Base-by-base conservation (phyloP, 2,329 filamentous ascomycete genomes). In the Thelonectria olida region DNA sequence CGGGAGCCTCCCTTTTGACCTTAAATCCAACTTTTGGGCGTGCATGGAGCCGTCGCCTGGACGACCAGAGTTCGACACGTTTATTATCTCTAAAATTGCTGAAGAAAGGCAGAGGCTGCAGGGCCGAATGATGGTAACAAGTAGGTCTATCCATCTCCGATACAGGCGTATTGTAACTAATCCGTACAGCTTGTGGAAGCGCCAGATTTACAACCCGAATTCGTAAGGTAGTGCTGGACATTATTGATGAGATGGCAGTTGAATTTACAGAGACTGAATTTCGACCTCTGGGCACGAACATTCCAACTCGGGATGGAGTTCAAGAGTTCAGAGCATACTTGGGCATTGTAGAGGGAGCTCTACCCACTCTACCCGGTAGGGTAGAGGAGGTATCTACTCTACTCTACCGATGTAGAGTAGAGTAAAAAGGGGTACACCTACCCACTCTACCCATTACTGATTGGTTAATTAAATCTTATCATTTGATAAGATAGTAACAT, bases 11-110 rank as follows among this genome's bases (percentile, higher is more conserved):
- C 59, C 54, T 2, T 62, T 62, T 5, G 15, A 41, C 34, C 15
- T 28, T 1, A 22, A 34, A 13, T 36, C 27, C 2, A 49, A 38
- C 4, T 58, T 50, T 20, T 62, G 44, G 59, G 54, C 50, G 36
- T 62, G 27, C 38, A 19, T 58, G 15, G 31, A 58, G 17, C 59
- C 44, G 15, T 13, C 45, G 10, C 44, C 36, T 36, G 19, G 54
- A 12, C 19, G 31, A 7, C 51, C 51, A 15, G 13, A 39, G 4
- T 58, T 58, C 10, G 54, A 62, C 15, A 13, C 15, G 15, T 38
- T 38, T 22, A 44, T 44, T 44, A 44, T 38, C 34, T 38, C 34
- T n/a, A 44, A 23, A 17, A 44, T 44, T 44, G 19, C 19, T 5
- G 17, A 44, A 44, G 41, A 23, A 23, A 44, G 41, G 15, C 34